phyloP scores from a whole-genome alignment of 2,329 filamentous ascomycete genomes.

The Calonectria hawksworthii region DNA sequence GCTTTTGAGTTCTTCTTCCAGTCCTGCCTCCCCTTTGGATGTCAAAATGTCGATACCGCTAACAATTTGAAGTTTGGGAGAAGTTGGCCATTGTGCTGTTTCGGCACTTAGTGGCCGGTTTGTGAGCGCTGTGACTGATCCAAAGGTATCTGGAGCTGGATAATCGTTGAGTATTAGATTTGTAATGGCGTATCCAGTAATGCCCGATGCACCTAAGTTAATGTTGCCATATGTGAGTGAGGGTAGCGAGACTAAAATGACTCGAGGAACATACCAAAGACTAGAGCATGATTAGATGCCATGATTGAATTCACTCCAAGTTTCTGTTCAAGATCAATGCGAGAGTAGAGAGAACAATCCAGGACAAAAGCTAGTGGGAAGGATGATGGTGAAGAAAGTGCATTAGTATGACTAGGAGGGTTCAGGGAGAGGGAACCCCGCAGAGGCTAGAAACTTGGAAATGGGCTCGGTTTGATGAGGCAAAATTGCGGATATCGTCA shows the following conservation, averaged over 20 bases:
- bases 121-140: slow-evolving; percentile 61
- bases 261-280: slow-evolving; percentile 35
- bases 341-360: background rate
- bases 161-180: slow-evolving; percentile 62
- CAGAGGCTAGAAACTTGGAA: background rate
- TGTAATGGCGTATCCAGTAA: slow-evolving; percentile 64
- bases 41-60: slow-evolving; percentile 53
- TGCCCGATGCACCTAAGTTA: slow-evolving; percentile 59
- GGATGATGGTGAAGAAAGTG: background rate
- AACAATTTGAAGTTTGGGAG: slow-evolving; percentile 49
- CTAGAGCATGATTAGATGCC: slow-evolving; percentile 38
- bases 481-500: background rate
- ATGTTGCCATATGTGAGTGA: slow-evolving; percentile 28
- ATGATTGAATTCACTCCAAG: slow-evolving; percentile 4
- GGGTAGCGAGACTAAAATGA: background rate
- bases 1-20: slow-evolving; percentile 50
- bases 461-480: no score
- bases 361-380: background rate
- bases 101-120: slow-evolving; percentile 56
- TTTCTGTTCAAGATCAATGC: background rate
- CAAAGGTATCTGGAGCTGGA: slow-evolving; percentile 58
- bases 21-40: slow-evolving; percentile 43
- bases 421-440: background rate
- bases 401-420: background rate
- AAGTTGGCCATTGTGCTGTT: slow-evolving; percentile 47